phyloP scores from a whole-genome alignment of 2,329 filamentous ascomycete species.

The Orbilia ellipsospora region DNA sequence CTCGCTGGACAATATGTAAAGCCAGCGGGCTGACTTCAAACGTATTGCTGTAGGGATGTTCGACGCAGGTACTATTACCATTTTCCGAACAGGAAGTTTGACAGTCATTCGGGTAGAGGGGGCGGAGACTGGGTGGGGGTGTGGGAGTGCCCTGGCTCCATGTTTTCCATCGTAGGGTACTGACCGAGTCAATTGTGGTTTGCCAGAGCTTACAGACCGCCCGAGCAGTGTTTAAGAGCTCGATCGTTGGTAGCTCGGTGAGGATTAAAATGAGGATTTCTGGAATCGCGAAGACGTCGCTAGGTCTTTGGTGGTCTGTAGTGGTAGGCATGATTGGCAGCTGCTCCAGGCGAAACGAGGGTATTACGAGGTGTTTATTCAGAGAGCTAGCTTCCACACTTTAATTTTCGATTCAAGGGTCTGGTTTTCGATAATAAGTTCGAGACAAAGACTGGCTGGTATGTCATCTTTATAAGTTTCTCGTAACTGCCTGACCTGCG shows the following conservation, averaged over 20 bases:
- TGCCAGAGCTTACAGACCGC: slow-evolving; percentile 34
- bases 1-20: slow-evolving; percentile 1
- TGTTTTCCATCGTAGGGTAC: slow-evolving; percentile 18
- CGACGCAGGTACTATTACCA: neutral
- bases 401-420: too few relatives aligned
- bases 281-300: slow-evolving; percentile 14
- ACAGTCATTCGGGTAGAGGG: neutral
- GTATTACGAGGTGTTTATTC: too few relatives aligned
- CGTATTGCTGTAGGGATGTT: neutral
- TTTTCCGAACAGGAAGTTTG: neutral
- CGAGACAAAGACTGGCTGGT: too few relatives aligned
- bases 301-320: neutral
- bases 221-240: slow-evolving; percentile 13
- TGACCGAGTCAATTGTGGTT: slow-evolving; percentile 1
- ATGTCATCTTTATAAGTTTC: too few relatives aligned
- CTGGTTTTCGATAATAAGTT: too few relatives aligned
- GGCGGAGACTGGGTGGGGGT: slow-evolving; percentile 5
- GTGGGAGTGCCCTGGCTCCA: neutral
- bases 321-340: too few relatives aligned
- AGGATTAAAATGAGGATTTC: slow-evolving; percentile 29
- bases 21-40: slow-evolving; percentile 21
- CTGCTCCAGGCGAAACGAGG: too few relatives aligned
- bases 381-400: too few relatives aligned
- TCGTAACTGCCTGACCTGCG: too few relatives aligned
- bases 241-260: neutral